A percentile compares a stretch with the other conserved stretches of the same genome.
phyloP scores from a whole-genome alignment of 2,329 filamentous ascomycete genomes.

The Didymella glomerata region DNA sequence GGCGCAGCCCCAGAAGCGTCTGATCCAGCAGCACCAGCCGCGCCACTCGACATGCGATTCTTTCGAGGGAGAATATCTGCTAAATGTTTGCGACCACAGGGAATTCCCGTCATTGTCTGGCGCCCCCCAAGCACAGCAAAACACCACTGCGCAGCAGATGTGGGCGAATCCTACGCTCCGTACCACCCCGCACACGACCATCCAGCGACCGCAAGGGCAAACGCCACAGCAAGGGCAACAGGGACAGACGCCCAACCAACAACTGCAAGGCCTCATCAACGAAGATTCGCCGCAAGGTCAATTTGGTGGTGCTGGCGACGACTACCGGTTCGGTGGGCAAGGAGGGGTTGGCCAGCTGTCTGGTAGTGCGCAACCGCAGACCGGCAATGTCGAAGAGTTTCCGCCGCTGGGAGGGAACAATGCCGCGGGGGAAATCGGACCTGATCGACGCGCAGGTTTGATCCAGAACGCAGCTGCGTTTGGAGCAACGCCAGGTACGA shows the following conservation, averaged over 20 bases:
- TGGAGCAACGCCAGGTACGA: conserved; percentile 43
- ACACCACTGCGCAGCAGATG: conserved; percentile 60
- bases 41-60: neutral
- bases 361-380: conserved; percentile 60
- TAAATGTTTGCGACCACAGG: conserved; percentile 52
- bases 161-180: conserved; percentile 67
- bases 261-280: conserved; percentile 53
- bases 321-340: conserved; percentile 66
- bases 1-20: neutral
- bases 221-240: conserved; percentile 43
- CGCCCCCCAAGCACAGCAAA: conserved; percentile 64
- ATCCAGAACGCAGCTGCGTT: conserved; percentile 60
- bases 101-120: conserved; percentile 70
- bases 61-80: conserved; percentile 22
- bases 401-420: conserved; percentile 66
- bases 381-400: conserved; percentile 67
- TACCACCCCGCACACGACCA: conserved; percentile 61
- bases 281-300: conserved; percentile 58
- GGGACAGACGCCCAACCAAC: conserved; percentile 52
- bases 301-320: conserved; percentile 61
- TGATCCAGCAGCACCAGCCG: neutral
- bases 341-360: conserved; percentile 62
- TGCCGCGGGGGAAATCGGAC: conserved; percentile 60
- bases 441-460: conserved; percentile 60
- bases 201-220: conserved; percentile 61